Conservation (phyloP, 331 rosid genomes). For the Pyracantha coccinea region DNA sequence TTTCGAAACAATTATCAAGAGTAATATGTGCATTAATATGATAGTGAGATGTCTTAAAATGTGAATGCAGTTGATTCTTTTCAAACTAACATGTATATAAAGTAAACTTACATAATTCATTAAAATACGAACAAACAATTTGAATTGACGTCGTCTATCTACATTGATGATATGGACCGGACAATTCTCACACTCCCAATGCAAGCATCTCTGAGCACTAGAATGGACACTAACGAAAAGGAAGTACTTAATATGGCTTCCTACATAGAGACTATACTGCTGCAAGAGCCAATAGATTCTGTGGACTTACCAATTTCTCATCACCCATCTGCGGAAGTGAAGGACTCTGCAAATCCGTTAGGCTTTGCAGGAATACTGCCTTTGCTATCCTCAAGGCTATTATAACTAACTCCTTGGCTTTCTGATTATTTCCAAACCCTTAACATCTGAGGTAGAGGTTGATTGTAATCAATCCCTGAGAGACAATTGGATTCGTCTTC, state of each 20-base stretch:
- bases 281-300: neutral
- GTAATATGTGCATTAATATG: neutral
- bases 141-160: neutral
- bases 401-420: conserved; percentile 29
- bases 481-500: conserved; percentile 30
- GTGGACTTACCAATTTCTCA: conserved; percentile 21
- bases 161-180: neutral
- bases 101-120: neutral
- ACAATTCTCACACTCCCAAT: neutral
- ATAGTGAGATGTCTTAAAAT: neutral
- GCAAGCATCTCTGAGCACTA: neutral
- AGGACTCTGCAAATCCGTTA: conserved; percentile 56
- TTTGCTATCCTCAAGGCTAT: conserved; percentile 44
- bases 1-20: neutral
- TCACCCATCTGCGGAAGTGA: conserved; percentile 59
- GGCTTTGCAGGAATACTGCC: conserved; percentile 67
- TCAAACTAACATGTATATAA: neutral
- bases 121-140: conserved; percentile 2
- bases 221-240: neutral
- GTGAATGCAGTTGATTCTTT: neutral
- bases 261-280: neutral
- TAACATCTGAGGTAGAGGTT: conserved; percentile 63
- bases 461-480: conserved; percentile 45
- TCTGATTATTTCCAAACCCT: conserved; percentile 64
- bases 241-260: neutral